Evolutionary conservation across 805 yeast genomes (phyloP).

Genomic region (Candida pini): DNA sequence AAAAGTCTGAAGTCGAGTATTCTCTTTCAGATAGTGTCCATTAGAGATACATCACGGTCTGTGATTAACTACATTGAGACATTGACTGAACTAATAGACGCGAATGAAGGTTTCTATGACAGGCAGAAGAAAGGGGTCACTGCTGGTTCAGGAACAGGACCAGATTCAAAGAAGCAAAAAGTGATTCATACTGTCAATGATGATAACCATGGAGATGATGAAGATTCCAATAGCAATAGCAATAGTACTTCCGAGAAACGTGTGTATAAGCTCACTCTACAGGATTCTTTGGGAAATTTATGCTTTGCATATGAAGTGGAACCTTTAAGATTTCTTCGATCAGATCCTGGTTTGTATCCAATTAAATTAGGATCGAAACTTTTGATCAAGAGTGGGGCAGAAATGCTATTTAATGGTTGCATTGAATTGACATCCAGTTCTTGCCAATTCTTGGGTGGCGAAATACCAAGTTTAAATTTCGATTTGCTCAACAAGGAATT

Average conservation of each 20-base stretch:
- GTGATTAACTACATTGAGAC: conserved; percentile 49
- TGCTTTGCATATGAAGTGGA: conserved; percentile 56
- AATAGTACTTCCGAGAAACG: conserved; percentile 2
- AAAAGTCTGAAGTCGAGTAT: conserved; percentile 16
- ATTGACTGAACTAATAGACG: conserved; percentile 45
- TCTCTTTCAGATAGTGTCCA: conserved; percentile 50
- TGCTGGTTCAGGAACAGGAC: conserved; percentile 4
- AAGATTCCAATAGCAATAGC: conserved; percentile 1
- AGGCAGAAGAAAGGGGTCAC: conserved; percentile 37
- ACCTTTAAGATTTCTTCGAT: conserved; percentile 42
- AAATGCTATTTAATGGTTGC: conserved; percentile 41
- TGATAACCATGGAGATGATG: conserved; percentile 22
- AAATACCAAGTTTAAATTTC: conserved; percentile 21
- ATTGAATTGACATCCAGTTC: conserved; percentile 26
- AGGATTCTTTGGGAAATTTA: conserved; percentile 45
- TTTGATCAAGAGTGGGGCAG: conserved; percentile 43
- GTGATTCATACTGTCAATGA: conserved; percentile 49
- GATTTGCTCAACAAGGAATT: conserved; percentile 30
- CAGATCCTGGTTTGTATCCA: conserved; percentile 23
- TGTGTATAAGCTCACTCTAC: conserved; percentile 51
- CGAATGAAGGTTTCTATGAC: conserved; percentile 57
- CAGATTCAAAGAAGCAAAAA: conserved; percentile 12
- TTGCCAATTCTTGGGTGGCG: conserved; percentile 26
- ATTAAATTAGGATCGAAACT: conserved; percentile 54
- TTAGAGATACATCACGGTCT: conserved; percentile 50